Base-by-base conservation (phyloP, 2,329 filamentous ascomycete genomes). In the Orbilia ellipsospora region DNA sequence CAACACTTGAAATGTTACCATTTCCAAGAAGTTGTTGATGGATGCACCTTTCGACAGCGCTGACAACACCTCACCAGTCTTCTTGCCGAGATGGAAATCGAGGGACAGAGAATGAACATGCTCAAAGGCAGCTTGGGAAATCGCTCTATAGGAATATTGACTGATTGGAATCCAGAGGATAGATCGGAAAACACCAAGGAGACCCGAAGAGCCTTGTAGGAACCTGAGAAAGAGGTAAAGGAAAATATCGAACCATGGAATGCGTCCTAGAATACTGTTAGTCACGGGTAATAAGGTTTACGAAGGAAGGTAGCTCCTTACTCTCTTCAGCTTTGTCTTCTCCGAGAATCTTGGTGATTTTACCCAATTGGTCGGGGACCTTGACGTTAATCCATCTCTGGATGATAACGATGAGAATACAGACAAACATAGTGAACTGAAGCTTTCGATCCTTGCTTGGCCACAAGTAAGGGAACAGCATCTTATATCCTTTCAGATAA, bases 381-480 rank as follows among this genome's bases (percentile, higher is more conserved):
- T 93, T 82, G 16, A 97, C 87, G 81, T 98, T 97, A 82, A 99
- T 88, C 57, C 90, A 85, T 77, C 95, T 90, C 84, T 97, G 94
- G 10, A 91, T 80, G 54, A 95, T 82, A 66, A 98, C 89, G 56
- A 99, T 86, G 42, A 88, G 62, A 80, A 98, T 94, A 83, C 95
- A 98, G 56, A 93, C 80, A 18, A 96, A 82, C 18, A 97, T 93
- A 65, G 94, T 87, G 23, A 93, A 78, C 83, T 97, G 90, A 66
- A 99, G 85, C 77, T 85, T 87, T 44, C 86, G 84, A 60, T 92
- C 90, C 80, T 94, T 94, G 80, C 90, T 91, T 0, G 95, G 95
- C 95, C 95, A 99, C 72, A 98, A 88, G 81, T 98, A 99, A 0
- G 94, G 94, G 81, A 98, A 96, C 83, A 99, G 97, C 61, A 97